Evolutionary conservation across 768 basidiomycete genomes (phyloP).

Genomic region (Xerocomus spinulosus): DNA sequence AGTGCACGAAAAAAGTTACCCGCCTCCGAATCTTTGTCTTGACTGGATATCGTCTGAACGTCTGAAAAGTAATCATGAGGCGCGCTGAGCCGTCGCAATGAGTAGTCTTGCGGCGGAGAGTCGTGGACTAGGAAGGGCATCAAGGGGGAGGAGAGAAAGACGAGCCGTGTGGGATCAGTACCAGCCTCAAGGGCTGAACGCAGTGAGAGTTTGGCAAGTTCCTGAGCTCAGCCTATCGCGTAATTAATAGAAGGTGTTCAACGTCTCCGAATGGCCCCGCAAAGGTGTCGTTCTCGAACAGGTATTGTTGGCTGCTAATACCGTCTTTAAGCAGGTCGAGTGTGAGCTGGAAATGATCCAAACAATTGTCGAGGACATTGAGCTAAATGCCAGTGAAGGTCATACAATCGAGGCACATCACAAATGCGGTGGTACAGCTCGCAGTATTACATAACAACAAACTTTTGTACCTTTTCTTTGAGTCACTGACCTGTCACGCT

Average conservation of each 20-base stretch:
- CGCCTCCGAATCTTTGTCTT: slow-evolving; percentile 23
- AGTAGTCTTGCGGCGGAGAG: slow-evolving; percentile 12
- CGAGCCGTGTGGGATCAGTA: slow-evolving; percentile 2
- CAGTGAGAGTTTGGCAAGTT: slow-evolving; percentile 19
- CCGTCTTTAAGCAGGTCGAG: too few species aligned
- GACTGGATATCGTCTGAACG: slow-evolving; percentile 11
- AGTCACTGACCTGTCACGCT: too few species aligned
- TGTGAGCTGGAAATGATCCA: too few species aligned
- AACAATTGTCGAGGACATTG: too few species aligned
- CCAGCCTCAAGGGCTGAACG: slow-evolving; percentile 5
- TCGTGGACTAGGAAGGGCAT: slow-evolving; percentile 20
- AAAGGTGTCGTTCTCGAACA: too few species aligned
- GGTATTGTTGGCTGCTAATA: too few species aligned
- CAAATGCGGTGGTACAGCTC: neutral
- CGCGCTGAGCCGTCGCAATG: slow-evolving; percentile 13
- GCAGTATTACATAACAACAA: too few species aligned
- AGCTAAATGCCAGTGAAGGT: too few species aligned
- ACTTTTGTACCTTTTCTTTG: too few species aligned
- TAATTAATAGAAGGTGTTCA: slow-evolving; percentile 20
- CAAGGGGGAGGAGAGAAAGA: slow-evolving; percentile 1
- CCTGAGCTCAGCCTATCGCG: slow-evolving; percentile 16
- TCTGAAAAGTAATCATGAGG: slow-evolving; percentile 8
- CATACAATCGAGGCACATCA: neutral
- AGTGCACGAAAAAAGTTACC: slow-evolving; percentile 11
- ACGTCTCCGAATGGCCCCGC: too few species aligned